phyloP scores from a whole-genome alignment of 2,329 filamentous ascomycete species.

The Colletotrichum agaves region DNA sequence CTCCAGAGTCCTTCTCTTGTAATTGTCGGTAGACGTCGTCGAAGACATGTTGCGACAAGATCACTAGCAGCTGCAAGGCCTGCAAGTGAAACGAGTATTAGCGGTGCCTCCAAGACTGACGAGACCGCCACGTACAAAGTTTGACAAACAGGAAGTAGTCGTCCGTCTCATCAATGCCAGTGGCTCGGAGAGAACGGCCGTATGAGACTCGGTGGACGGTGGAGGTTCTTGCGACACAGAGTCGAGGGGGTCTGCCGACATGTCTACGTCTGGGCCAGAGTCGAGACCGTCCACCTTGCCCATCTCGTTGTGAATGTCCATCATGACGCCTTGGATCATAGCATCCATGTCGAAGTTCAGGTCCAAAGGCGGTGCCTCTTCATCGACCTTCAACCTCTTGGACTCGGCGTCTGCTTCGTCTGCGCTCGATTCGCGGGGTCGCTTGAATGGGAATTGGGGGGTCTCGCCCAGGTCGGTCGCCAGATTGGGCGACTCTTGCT shows the following conservation, averaged over 20 bases:
- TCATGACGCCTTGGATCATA: slow-evolving; percentile 43
- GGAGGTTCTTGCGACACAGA: slow-evolving; percentile 38
- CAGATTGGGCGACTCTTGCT: slow-evolving; percentile 49
- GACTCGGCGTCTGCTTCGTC: slow-evolving; percentile 45
- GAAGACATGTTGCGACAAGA: slow-evolving; percentile 50
- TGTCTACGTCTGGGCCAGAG: slow-evolving; percentile 43
- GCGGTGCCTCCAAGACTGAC: slow-evolving; percentile 33
- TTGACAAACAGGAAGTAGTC: slow-evolving; percentile 53
- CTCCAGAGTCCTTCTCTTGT: slow-evolving; percentile 47
- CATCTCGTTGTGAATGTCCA: slow-evolving; percentile 40
- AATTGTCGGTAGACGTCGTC: slow-evolving; percentile 49
- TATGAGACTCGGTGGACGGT: slow-evolving; percentile 38
- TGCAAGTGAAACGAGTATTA: slow-evolving; percentile 36
- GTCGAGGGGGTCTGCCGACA: slow-evolving; percentile 26
- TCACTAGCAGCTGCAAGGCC: slow-evolving; percentile 52
- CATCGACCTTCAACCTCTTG: slow-evolving; percentile 42
- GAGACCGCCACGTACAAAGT: slow-evolving; percentile 49
- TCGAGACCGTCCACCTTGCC: slow-evolving; percentile 42
- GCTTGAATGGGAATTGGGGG: slow-evolving; percentile 51
- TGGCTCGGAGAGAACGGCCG: slow-evolving; percentile 50
- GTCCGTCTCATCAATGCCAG: slow-evolving; percentile 51
- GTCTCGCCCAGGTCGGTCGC: slow-evolving; percentile 47
- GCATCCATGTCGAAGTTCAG: slow-evolving; percentile 41
- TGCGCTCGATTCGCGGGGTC: slow-evolving; percentile 47
- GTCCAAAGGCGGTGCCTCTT: slow-evolving; percentile 39